Percentiles rank a stretch among this genome's conserved stretches.
Evolutionary conservation across 1,139 yeast species (phyloP).

Genomic region (Geotrichum carabidarum): DNA sequence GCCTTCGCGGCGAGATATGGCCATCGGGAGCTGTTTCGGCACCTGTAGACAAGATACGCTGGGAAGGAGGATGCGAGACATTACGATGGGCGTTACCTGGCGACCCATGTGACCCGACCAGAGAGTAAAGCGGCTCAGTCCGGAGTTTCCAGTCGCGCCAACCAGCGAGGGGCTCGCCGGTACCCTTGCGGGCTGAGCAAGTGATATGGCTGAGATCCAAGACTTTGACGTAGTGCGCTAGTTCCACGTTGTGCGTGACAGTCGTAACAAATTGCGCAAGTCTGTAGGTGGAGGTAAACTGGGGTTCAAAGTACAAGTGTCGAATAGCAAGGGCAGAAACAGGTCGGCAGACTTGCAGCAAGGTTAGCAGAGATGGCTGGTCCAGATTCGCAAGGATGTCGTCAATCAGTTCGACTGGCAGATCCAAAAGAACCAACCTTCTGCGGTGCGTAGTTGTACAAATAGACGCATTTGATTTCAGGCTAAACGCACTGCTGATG

Average conservation of each 20-base stretch:
- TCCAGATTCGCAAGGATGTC: conserved; percentile 20
- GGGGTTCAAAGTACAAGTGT: conserved; percentile 47
- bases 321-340: conserved; percentile 16
- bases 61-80: neutral
- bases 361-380: conserved; percentile 19
- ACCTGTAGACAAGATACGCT: neutral
- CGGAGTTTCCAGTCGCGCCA: conserved; percentile 89
- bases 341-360: conserved; percentile 20
- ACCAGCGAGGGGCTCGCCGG: conserved; percentile 44
- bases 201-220: conserved; percentile 53
- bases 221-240: conserved; percentile 52
- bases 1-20: neutral
- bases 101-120: neutral
- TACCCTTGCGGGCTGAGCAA: conserved; percentile 40
- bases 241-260: conserved; percentile 49
- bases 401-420: conserved; percentile 26
- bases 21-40: neutral
- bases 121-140: conserved; percentile 54
- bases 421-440: conserved; percentile 10
- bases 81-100: neutral
- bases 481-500: conserved; percentile 3
- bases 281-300: conserved; percentile 64
- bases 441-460: neutral
- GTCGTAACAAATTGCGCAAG: conserved; percentile 72
- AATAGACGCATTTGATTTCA: neutral